Base-by-base conservation (phyloP, 1,284 basidiomycete genomes). In the Volvariella volvacea region DNA sequence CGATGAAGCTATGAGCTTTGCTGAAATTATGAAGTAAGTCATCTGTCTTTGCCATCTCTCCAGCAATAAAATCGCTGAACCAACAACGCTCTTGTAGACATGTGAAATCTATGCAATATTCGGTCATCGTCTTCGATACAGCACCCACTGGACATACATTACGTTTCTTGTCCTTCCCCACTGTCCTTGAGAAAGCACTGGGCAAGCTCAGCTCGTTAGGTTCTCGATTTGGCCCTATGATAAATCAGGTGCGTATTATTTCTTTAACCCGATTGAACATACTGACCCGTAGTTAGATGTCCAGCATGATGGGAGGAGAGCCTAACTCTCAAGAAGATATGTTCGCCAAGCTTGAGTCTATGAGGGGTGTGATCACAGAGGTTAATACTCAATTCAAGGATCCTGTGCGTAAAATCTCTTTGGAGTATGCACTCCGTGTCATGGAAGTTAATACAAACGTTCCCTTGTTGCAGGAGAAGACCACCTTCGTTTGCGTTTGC, bases 31-130 rank as follows among this genome's bases (percentile, higher is more conserved):
- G 96, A 99, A 99, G 92, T 93, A 50, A 50, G 79, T 69, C 16
- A n/a, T 38, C 22, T 45, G 38, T 33, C 33, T 34, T 45, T 17
- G 37, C 32, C 22, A 21, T 8, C 38, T 33, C 22, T 15, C 20
- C 25, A 9, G 37, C 16, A 10, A 20, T 19, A 22, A 22, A 25
- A 40, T 41, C 48, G 40, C 49, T 16, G 47, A 20, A 21, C 44
- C 14, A 44, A 38, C 6, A 28, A 28, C 12, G 25, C 6, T 28
- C 6, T 28, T 28, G 1, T 53, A 95, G 92, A 61, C 94, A 98
- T 64, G 96, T 99, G 66, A 98, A 99, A 68, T 96, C 92, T n/a
- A 98, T 99, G 95, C 85, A 98, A 67, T 99, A 96, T 71, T 94
- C 92, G 17, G 92, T 96, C 46, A 98, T 99, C 59, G 94, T 99